Evolutionary conservation across 2,329 filamentous ascomycete genomes (phyloP), one percentile per base, ranked within the genome.

Genomic region (Botryotinia narcissicola): DNA sequence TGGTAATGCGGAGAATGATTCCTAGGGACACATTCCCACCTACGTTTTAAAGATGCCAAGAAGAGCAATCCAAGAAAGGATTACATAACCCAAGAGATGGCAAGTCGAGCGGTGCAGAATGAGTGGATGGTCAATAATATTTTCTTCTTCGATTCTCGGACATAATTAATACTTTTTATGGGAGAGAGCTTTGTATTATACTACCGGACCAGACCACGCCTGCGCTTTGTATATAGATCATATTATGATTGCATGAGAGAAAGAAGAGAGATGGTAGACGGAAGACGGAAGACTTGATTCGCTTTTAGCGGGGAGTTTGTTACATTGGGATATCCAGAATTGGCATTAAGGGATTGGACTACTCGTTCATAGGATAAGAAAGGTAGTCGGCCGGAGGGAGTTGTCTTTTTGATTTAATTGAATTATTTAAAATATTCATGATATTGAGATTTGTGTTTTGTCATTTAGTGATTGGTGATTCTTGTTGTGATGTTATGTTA

Each of bases 1-100:
- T 82, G 81, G 81, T 82, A 46, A 70, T 40, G 22, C 29, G 57
- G 7, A 46, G n/a, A 46, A 14, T 54, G 25, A 54, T 67, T 10
- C 4, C 14, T 48, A 9, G 62, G n/a, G 62, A 37, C 29, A 9
- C 42, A 66, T 66, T 37, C 44, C 44, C 29, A 35, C 29, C 25
- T 25, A 51, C 32, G 14, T 51, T 51, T 37, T 4, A 20, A 51
- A 51, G 2, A 18, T 57, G 37, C 14, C 16, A 51, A 37, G 14
- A 48, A 67, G 32, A 67, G 29, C 32, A n/a, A 67, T 51, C 46
- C 14, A 51, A 7, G 46, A 20, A 48, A 42, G 32, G 25, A 40
- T 40, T n/a, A 68, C 16, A 68, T 9, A 40, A 22, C 35, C 46
- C 25, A 54, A 40, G 46, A 54, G 46, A 54, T 67, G 46, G 46